These are phyloP conservation scores for Cadophora luteo-olivacea DNA, from an alignment of 2,329 filamentous ascomycete genomes.

Conservation along the genomic window DNA sequence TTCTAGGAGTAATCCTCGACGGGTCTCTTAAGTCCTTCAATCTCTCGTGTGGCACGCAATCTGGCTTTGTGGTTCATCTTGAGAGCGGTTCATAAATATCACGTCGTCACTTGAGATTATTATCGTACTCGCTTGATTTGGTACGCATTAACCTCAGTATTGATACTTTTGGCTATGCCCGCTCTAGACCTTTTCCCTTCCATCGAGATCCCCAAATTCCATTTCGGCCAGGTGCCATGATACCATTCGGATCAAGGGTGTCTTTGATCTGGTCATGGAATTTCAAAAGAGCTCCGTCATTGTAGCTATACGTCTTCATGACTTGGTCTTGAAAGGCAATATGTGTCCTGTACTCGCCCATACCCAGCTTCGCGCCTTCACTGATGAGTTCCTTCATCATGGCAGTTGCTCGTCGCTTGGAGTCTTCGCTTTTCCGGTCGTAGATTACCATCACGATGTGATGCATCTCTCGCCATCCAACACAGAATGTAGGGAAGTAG, in stretches of 20 bases:
- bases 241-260: not conserved
- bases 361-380: conserved; percentile 43
- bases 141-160: not conserved
- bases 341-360: conserved; percentile 7
- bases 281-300: conserved; percentile 11
- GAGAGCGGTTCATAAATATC: not conserved
- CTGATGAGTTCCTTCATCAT: conserved; percentile 48
- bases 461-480: conserved; percentile 60
- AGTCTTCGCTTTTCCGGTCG: conserved; percentile 38
- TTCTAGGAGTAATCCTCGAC: not conserved
- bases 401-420: conserved; percentile 47
- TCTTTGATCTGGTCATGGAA: conserved; percentile 10
- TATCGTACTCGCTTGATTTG: not conserved
- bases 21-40: not conserved
- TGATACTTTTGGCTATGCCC: not conserved
- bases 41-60: not conserved
- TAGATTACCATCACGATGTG: conserved; percentile 49
- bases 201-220: conserved; percentile 9
- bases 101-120: not conserved
- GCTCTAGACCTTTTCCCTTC: conserved; percentile 3
- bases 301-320: conserved; percentile 13
- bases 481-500: conserved; percentile 56
- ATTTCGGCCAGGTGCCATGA: conserved; percentile 5
- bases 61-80: not conserved
- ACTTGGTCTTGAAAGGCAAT: conserved; percentile 12